A percentile compares a stretch with the other conserved stretches of the same genome.
Conservation (phyloP, 768 basidiomycete species). For the Sarcodon sp. region DNA sequence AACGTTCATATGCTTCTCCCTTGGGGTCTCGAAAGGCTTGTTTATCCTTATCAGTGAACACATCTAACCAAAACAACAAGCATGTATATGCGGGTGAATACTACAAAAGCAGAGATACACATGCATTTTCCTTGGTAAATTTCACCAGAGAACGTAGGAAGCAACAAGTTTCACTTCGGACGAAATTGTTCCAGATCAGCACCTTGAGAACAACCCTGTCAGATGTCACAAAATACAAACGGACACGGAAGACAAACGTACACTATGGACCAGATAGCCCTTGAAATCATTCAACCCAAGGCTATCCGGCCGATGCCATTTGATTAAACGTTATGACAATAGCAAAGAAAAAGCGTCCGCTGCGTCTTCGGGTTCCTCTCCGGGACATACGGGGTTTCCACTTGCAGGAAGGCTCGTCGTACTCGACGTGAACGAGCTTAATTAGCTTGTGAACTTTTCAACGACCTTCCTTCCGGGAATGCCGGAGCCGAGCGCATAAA, state of each 20-base stretch:
- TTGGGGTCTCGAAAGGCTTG: conserved; percentile 30
- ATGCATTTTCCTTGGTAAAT: conserved; percentile 19
- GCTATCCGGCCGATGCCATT: conserved; percentile 62
- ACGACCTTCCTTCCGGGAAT: conserved; percentile 38
- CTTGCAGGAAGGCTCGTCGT: conserved; percentile 35
- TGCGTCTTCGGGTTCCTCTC: conserved; percentile 31
- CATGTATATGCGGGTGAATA: too few species aligned
- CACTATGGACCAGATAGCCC: conserved; percentile 52
- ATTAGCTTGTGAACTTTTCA: conserved; percentile 44
- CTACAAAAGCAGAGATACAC: conserved; percentile 1
- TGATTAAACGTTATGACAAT: neutral
- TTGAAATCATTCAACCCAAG: conserved; percentile 40
- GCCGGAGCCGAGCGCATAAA: conserved; percentile 46
- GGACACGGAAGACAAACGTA: conserved; percentile 9
- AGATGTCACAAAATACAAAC: neutral
- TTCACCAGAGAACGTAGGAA: conserved; percentile 29
- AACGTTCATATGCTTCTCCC: conserved; percentile 37
- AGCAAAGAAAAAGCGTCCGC: conserved; percentile 32
- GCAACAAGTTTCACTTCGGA: conserved; percentile 47
- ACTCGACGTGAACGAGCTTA: conserved; percentile 33
- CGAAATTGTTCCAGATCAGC: conserved; percentile 38
- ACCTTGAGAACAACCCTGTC: conserved; percentile 50
- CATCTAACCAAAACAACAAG: conserved; percentile 17
- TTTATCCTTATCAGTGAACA: conserved; percentile 38
- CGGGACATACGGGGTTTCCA: conserved; percentile 40